Conservation (phyloP, 2,329 filamentous ascomycete species). For the Orbilia quercus region DNA sequence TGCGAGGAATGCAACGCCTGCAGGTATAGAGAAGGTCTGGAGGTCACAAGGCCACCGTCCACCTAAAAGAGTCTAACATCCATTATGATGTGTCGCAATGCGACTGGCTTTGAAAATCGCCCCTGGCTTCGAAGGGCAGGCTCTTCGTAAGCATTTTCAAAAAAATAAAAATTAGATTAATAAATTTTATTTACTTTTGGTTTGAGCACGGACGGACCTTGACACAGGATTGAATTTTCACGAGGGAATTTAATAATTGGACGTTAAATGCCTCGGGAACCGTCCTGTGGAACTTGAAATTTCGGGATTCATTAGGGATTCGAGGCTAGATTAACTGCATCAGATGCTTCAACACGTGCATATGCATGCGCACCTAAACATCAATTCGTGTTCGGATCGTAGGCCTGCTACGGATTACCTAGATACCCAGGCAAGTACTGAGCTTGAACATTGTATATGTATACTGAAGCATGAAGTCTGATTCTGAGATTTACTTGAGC, state of each 20-base stretch:
- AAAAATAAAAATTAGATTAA: not conserved
- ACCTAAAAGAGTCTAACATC: not conserved
- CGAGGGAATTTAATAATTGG: slow-evolving; percentile 35
- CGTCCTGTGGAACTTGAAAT: not conserved
- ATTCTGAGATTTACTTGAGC: too few species aligned
- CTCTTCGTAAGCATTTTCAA: slow-evolving; percentile 2
- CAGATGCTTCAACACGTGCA: too few species aligned
- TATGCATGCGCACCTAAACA: too few species aligned
- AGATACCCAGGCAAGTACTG: too few species aligned
- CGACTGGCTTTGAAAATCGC: slow-evolving; percentile 40
- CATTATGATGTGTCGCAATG: slow-evolving; percentile 48
- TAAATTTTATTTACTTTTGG: too few species aligned
- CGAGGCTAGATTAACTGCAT: too few species aligned
- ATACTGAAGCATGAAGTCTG: too few species aligned
- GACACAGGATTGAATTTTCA: slow-evolving; percentile 5
- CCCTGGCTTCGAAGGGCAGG: slow-evolving; percentile 1
- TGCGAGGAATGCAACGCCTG: slow-evolving; percentile 23
- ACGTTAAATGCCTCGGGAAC: slow-evolving; percentile 35
- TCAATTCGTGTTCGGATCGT: too few species aligned
- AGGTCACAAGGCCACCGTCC: slow-evolving; percentile 29
- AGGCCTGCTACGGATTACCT: too few species aligned
- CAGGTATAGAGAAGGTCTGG: slow-evolving; percentile 11
- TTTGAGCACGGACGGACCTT: slow-evolving; percentile 17
- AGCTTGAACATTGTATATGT: too few species aligned
- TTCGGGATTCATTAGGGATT: too few species aligned